Conservation (phyloP, 495 filamentous ascomycete genomes). For the Aspergillus bertholletiae region DNA sequence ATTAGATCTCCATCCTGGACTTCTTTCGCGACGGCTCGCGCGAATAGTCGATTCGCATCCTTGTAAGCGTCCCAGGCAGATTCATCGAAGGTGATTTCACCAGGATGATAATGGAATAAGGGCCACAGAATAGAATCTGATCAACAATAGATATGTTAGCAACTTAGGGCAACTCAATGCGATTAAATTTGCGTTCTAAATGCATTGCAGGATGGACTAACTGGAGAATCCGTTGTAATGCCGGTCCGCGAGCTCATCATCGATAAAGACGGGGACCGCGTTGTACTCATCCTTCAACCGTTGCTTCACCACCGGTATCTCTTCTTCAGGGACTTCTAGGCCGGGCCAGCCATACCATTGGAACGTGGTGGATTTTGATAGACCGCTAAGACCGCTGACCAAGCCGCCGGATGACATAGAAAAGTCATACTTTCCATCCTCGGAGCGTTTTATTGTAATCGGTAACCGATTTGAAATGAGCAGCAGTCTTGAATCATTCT, state of each 20-base stretch:
- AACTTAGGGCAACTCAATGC: no score
- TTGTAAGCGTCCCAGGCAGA: conserved; percentile 88
- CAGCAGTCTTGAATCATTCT: conserved; percentile 55
- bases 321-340: conserved; percentile 72
- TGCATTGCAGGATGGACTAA: conserved; percentile 40
- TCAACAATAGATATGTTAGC: conserved; percentile 12
- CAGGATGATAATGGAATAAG: conserved; percentile 95
- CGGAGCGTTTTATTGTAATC: conserved; percentile 88
- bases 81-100: conserved; percentile 96
- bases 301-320: conserved; percentile 58
- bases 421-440: conserved; percentile 80
- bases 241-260: conserved; percentile 72
- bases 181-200: no score
- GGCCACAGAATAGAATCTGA: conserved; percentile 96
- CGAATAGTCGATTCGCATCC: conserved; percentile 86
- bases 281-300: conserved; percentile 69
- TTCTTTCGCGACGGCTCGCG: conserved; percentile 72
- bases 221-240: conserved; percentile 89
- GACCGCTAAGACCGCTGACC: conserved; percentile 82
- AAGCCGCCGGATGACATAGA: conserved; percentile 94
- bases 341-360: conserved; percentile 99
- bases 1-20: conserved; percentile 88
- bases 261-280: conserved; percentile 73
- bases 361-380: conserved; percentile 88
- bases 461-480: conserved; percentile 91